These are phyloP conservation scores for Pyrenophora seminiperda DNA, from an alignment of 2,329 filamentous ascomycete species.

Conservation along the genomic window DNA sequence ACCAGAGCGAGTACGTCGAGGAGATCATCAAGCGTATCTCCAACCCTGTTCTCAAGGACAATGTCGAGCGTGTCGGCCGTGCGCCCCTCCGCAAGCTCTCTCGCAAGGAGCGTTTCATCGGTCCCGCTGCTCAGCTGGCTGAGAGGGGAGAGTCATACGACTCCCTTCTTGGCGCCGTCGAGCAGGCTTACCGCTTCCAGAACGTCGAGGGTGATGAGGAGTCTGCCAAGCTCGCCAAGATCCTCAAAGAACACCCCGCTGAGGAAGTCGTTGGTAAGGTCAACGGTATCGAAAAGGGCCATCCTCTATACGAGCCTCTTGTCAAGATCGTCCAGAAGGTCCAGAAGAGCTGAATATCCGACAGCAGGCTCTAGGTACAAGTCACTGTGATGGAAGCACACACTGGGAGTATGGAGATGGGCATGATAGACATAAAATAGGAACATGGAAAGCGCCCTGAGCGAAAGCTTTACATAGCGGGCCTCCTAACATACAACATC, in stretches of 20 bases:
- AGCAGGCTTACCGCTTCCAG: slow-evolving; percentile 95
- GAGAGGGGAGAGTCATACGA: slow-evolving; percentile 76
- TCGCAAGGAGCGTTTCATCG: slow-evolving; percentile 94
- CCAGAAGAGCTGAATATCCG: slow-evolving; percentile 54
- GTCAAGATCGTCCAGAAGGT: slow-evolving; percentile 82
- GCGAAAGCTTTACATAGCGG: slow-evolving; percentile 8
- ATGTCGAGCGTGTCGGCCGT: slow-evolving; percentile 92
- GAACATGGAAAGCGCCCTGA: slow-evolving; percentile 15
- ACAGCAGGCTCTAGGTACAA: slow-evolving; percentile 20
- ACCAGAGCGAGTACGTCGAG: slow-evolving; percentile 85
- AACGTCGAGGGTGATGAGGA: slow-evolving; percentile 91
- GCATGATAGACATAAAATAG: slow-evolving; percentile 5
- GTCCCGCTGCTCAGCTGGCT: slow-evolving; percentile 85
- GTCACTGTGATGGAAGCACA: not conserved
- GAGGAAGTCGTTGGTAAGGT: slow-evolving; percentile 79
- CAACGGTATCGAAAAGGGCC: slow-evolving; percentile 75
- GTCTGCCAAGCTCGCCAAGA: slow-evolving; percentile 81
- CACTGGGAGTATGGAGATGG: slow-evolving; percentile 5
- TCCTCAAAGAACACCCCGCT: slow-evolving; percentile 75
- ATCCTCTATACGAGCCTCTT: slow-evolving; percentile 78
- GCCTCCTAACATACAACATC: slow-evolving; percentile 5
- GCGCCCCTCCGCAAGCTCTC: slow-evolving; percentile 92
- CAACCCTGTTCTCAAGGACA: slow-evolving; percentile 91
- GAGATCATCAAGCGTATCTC: slow-evolving; percentile 92
- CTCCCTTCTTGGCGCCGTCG: slow-evolving; percentile 78